These are phyloP conservation scores for Apophysomyces ossiformis DNA, from an alignment of 371 early-diverging fungal species.

Conservation along the genomic window DNA sequence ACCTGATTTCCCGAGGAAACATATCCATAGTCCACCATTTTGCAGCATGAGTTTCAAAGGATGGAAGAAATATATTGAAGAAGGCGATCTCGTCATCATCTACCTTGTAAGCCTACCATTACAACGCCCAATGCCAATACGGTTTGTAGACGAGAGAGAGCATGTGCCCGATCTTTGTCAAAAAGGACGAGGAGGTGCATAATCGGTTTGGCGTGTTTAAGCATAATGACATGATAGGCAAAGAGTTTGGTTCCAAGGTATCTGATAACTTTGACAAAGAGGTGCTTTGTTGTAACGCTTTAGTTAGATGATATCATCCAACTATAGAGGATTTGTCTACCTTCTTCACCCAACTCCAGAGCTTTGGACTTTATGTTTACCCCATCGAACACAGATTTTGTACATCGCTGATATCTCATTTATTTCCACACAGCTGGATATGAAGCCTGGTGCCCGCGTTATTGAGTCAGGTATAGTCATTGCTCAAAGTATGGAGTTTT, in stretches of 20 bases:
- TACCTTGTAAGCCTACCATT: conserved; percentile 53
- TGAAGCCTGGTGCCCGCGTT: conserved; percentile 85
- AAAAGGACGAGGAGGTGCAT: conserved; percentile 62
- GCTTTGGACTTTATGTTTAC: conserved; percentile 90
- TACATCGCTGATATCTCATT: conserved; percentile 93
- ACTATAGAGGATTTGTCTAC: conserved; percentile 83
- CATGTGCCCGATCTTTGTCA: conserved; percentile 65
- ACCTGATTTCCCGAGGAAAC: background rate
- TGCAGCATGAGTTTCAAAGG: conserved; percentile 46
- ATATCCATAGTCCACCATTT: background rate
- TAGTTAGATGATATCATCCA: conserved; percentile 67
- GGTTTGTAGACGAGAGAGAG: conserved; percentile 63
- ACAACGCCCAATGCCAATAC: background rate
- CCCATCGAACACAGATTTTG: conserved; percentile 96
- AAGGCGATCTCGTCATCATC: conserved; percentile 65
- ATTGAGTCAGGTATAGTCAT: conserved; percentile 81
- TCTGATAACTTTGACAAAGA: background rate
- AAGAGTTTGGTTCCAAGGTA: conserved; percentile 82
- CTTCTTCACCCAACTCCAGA: conserved; percentile 94
- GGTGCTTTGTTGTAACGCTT: background rate
- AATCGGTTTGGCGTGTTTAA: conserved; percentile 79
- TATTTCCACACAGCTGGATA: conserved; percentile 77
- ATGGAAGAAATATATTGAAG: conserved; percentile 62
- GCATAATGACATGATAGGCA: conserved; percentile 86
- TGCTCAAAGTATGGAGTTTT: background rate